These are phyloP conservation scores for Naganishia antarctica DNA, from an alignment of 768 basidiomycete genomes.

Conservation along the genomic window DNA sequence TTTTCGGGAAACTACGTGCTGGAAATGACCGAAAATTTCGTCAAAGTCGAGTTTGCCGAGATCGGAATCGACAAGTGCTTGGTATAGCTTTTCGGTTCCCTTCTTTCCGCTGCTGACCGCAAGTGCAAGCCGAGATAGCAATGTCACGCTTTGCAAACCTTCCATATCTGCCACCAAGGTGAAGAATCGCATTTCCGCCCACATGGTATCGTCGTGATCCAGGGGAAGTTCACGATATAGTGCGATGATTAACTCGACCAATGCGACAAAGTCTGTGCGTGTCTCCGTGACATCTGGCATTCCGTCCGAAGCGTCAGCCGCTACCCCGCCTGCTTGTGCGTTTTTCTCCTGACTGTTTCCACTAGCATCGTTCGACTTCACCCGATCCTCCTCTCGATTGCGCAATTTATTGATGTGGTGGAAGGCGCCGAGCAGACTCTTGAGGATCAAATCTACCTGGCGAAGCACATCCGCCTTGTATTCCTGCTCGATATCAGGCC, in stretches of 20 bases:
- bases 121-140: conserved; percentile 5
- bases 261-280: conserved; percentile 21
- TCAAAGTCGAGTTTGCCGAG: conserved; percentile 21
- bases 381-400: conserved; percentile 25
- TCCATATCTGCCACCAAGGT: conserved; percentile 22
- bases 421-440: conserved; percentile 19
- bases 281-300: not conserved
- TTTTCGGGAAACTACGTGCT: conserved; percentile 16
- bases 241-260: conserved; percentile 26
- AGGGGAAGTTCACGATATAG: conserved; percentile 21
- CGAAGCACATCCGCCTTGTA: conserved; percentile 22
- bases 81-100: conserved; percentile 19
- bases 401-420: conserved; percentile 25
- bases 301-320: not conserved
- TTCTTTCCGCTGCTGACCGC: conserved; percentile 24
- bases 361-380: conserved; percentile 21
- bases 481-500: conserved; percentile 28
- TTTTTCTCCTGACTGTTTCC: conserved; percentile 12
- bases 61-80: conserved; percentile 17
- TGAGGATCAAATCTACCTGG: conserved; percentile 24
- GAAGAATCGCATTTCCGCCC: conserved; percentile 26
- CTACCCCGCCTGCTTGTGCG: not conserved
- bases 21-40: conserved; percentile 23
- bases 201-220: conserved; percentile 28
- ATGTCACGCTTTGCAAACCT: not conserved